Evolutionary conservation across 208 protist genomes (phyloP).

Genomic region (Wallacemonas rigidus): DNA sequence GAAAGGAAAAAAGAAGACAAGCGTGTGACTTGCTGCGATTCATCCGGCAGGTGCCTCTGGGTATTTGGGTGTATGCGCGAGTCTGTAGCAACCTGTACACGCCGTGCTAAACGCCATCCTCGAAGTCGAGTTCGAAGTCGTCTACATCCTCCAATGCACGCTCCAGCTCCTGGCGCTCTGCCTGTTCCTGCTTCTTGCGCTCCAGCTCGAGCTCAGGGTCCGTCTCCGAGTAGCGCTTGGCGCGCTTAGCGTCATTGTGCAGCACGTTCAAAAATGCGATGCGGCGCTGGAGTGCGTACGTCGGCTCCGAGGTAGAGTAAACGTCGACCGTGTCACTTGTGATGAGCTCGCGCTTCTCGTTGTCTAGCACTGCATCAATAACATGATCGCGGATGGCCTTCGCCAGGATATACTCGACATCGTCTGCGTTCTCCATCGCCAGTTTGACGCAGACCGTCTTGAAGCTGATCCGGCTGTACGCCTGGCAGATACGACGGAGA

Average conservation of each 20-base stretch:
- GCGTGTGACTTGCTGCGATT: no score
- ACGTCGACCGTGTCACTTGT: slow-evolving; percentile 94
- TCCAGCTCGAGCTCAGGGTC: slow-evolving; percentile 82
- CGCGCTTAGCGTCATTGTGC: slow-evolving; percentile 95
- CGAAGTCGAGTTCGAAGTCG: slow-evolving; percentile 79
- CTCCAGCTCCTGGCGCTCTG: slow-evolving; percentile 64
- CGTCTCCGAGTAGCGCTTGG: slow-evolving; percentile 86
- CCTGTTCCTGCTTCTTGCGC: slow-evolving; percentile 68
- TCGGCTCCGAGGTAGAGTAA: slow-evolving; percentile 96
- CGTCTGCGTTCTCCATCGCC: slow-evolving; percentile 93
- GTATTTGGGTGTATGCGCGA: no score
- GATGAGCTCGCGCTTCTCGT: slow-evolving; percentile 91
- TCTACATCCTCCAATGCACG: slow-evolving; percentile 74
- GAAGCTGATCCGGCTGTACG: slow-evolving; percentile 98
- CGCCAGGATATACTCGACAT: slow-evolving; percentile 98
- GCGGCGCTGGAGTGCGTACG: slow-evolving; percentile 93
- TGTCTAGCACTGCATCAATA: slow-evolving; percentile 97
- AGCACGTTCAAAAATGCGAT: slow-evolving; percentile 96
- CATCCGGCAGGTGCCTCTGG: no score
- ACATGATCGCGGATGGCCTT: slow-evolving; percentile 98
- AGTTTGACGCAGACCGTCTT: slow-evolving; percentile 96
- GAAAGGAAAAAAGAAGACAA: no score
- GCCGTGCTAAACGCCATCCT: slow-evolving; percentile 70
- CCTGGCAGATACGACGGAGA: slow-evolving; percentile 95
- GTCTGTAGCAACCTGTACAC: no score